Conservation (phyloP, 306 rosid genomes). For the Betula pendula region DNA sequence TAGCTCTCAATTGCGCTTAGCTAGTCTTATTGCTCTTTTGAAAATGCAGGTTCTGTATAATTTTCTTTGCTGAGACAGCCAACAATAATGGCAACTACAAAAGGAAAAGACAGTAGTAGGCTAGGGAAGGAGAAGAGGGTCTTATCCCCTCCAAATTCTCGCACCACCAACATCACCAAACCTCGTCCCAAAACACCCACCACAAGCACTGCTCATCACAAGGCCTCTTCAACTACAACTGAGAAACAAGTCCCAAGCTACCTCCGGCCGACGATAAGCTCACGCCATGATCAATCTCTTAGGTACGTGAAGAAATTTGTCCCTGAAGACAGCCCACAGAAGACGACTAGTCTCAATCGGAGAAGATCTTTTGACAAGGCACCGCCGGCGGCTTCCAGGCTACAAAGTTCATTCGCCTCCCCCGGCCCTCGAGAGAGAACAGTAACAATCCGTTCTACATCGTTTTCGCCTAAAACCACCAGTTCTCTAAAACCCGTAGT, state of each 20-base stretch:
- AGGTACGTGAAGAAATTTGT: conserved; percentile 31
- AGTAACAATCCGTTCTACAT: conserved; percentile 6
- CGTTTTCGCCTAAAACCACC: conserved; percentile 21
- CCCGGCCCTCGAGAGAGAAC: conserved; percentile 53
- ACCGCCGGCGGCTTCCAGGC: conserved; percentile 51
- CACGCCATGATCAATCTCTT: conserved; percentile 40
- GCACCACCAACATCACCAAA: conserved; percentile 33
- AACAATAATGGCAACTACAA: conserved; percentile 65
- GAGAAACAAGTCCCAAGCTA: conserved; percentile 63
- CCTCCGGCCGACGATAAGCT: conserved; percentile 62
- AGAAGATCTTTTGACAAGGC: conserved; percentile 90
- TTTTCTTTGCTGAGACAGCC: neutral
- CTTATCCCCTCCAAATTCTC: conserved; percentile 27
- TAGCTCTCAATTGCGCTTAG: too few relatives aligned
- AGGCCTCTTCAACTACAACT: conserved; percentile 25
- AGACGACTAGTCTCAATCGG: conserved; percentile 46
- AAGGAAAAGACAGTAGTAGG: conserved; percentile 39
- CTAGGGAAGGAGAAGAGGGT: conserved; percentile 59
- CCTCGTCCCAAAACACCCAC: conserved; percentile 32
- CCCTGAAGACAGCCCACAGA: conserved; percentile 15
- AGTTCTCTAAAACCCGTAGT: neutral
- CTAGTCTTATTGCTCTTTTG: neutral
- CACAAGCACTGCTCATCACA: conserved; percentile 15
- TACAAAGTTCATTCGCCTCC: conserved; percentile 46
- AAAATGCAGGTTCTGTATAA: conserved; percentile 20